These are phyloP conservation scores for Colletotrichum destructivum DNA, from an alignment of 2,329 filamentous ascomycete species.

Conservation along the genomic window DNA sequence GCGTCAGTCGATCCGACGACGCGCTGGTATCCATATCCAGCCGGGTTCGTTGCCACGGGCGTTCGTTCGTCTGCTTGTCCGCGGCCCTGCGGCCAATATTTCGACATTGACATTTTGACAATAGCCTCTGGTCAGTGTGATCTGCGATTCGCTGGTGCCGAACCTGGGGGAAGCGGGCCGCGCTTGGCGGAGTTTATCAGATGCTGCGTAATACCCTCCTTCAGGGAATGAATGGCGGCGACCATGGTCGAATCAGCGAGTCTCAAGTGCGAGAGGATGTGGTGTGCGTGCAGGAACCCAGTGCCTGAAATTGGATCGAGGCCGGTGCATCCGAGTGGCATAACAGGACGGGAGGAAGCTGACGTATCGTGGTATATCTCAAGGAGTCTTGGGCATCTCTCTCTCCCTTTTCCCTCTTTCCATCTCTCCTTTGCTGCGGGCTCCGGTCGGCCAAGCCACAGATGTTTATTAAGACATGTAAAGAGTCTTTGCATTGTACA, in stretches of 20 bases:
- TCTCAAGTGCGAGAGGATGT: not conserved
- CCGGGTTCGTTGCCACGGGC: not conserved
- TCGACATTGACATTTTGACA: not conserved
- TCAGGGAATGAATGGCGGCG: constrained; percentile 10
- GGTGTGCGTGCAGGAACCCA: constrained; percentile 29
- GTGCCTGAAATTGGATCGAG: constrained; percentile 17
- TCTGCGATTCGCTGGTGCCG: constrained; percentile 28
- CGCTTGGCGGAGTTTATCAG: not conserved
- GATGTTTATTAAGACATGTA: not conserved
- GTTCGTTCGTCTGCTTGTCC: not conserved
- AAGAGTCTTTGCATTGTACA: constrained; percentile 5
- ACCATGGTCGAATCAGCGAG: constrained; percentile 34
- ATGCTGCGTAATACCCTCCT: constrained; percentile 5
- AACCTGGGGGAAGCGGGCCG: not conserved
- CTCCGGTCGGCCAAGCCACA: constrained; percentile 6
- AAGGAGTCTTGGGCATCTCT: constrained; percentile 18
- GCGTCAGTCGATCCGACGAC: not conserved
- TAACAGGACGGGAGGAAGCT: constrained; percentile 23
- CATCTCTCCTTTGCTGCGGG: not conserved
- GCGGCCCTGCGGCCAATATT: not conserved
- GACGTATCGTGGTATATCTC: constrained; percentile 31
- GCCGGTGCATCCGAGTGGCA: constrained; percentile 27
- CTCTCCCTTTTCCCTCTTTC: not conserved
- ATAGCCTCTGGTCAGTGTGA: constrained; percentile 1
- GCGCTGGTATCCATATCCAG: not conserved